phyloP scores from a whole-genome alignment of 495 filamentous ascomycete species.

The Arthonia radiata region DNA sequence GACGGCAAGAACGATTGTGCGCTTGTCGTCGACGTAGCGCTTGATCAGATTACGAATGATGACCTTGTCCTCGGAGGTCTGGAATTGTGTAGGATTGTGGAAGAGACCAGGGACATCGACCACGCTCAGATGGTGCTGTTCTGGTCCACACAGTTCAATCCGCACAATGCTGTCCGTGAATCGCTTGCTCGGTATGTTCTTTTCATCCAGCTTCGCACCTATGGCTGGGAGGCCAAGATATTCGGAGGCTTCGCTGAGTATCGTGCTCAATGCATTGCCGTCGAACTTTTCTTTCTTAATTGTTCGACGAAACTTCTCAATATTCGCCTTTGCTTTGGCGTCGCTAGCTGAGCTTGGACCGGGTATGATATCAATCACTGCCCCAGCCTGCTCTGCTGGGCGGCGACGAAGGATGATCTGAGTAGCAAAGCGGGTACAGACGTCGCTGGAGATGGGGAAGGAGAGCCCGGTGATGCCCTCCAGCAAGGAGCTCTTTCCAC shows the following conservation, averaged over 20 bases:
- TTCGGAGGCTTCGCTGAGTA: too few relatives aligned
- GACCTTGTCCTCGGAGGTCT: background rate
- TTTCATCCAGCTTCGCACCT: too few relatives aligned
- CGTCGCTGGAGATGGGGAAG: slow-evolving; percentile 18
- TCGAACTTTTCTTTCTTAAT: too few relatives aligned
- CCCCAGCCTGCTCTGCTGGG: too few relatives aligned
- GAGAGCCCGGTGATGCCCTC: slow-evolving; percentile 19
- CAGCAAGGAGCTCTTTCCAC: slow-evolving; percentile 25
- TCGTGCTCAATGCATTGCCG: too few relatives aligned
- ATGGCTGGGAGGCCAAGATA: too few relatives aligned
- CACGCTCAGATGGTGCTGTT: background rate
- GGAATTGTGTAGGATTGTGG: slow-evolving; percentile 10
- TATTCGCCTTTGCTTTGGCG: too few relatives aligned
- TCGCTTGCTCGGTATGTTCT: too few relatives aligned
- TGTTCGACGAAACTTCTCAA: too few relatives aligned
- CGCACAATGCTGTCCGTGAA: slow-evolving; percentile 1
- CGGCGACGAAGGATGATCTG: slow-evolving; percentile 23
- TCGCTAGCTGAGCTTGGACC: too few relatives aligned
- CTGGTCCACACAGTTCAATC: background rate
- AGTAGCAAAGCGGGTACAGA: slow-evolving; percentile 23
- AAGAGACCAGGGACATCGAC: slow-evolving; percentile 12
- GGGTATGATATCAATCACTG: too few relatives aligned
- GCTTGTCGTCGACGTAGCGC: background rate
- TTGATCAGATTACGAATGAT: background rate
- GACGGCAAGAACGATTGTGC: background rate